Base-by-base conservation (phyloP, 2,329 filamentous ascomycete species). In the Colletotrichum tamarilloi region DNA sequence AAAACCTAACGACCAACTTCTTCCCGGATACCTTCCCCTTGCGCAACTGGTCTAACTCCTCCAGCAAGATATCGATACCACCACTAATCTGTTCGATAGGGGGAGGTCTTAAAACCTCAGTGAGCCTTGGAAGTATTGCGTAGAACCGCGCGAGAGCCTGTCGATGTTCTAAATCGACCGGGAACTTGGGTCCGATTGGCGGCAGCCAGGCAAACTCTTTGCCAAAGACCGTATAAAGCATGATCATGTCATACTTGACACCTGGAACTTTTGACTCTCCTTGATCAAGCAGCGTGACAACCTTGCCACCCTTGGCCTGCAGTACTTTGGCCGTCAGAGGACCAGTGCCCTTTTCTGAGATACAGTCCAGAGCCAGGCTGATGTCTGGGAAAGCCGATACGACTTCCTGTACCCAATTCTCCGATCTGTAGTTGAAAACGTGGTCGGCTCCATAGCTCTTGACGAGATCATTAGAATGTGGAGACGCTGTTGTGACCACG, bases 361-460 rank as follows among this genome's bases (percentile, higher is more conserved):
- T 78, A 67, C 80, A 81, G 72, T 81, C 80, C 3, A 81, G 74
- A 0, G 79, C 80, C 26, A 75, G 66, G 3, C 56, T 68, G 32
- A 82, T 80, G 12, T 76, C 62, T 9, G 80, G 79, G 14, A 76
- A 76, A 4, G 73, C 49, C 16, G 49, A 26, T 6, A 12, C 19
- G 5, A 68, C 38, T 8, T 65, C 53, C n/a, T 70, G n/a, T 9
- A 53, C 35, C 52, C 32, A 56, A 5, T 8, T 66, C 5, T 38
- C 28, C 4, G 49, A 73, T 46, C 76, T 78, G 79, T 89, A 87
- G 80, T 90, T 85, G 72, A 88, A 86, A 26, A 81, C 82, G 8
- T 79, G 76, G 38, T 84, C 84, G 6, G 87, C 87, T 19, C 88
- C 88, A 8, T 84, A 81, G 0, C 77, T 78, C 68, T 80, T 79